A percentile compares a stretch with the other conserved stretches of the same genome.
Conservation (phyloP, 176 grass and related monocot species). For the Stipa capillata region DNA sequence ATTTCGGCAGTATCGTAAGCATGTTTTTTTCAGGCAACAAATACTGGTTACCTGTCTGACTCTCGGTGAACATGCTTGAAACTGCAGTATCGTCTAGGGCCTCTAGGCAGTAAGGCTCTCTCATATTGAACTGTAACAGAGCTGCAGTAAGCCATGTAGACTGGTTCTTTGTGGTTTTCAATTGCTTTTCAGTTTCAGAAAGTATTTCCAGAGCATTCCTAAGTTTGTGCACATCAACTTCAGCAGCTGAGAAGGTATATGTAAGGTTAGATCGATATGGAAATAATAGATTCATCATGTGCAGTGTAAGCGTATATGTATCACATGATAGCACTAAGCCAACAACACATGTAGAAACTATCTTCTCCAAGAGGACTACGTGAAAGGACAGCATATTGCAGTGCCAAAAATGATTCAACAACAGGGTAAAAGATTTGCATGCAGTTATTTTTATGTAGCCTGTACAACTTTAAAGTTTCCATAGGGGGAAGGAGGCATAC, state of each 20-base stretch:
- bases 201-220: slow-evolving; percentile 90
- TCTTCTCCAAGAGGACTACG: neutral
- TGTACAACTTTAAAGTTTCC: neutral
- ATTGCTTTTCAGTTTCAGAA: slow-evolving; percentile 91
- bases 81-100: slow-evolving; percentile 38
- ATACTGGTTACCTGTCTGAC: slow-evolving; percentile 30
- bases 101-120: slow-evolving; percentile 47
- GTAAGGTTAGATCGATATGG: slow-evolving; percentile 4
- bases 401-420: neutral
- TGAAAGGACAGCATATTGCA: neutral
- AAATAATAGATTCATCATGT: neutral
- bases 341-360: neutral
- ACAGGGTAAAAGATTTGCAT: neutral
- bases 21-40: neutral
- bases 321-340: neutral
- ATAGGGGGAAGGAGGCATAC: slow-evolving; percentile 11
- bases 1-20: neutral
- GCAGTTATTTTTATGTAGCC: neutral
- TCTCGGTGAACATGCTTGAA: slow-evolving; percentile 46
- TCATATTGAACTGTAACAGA: slow-evolving; percentile 84
- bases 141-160: slow-evolving; percentile 95
- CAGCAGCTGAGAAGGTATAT: slow-evolving; percentile 42
- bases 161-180: slow-evolving; percentile 77
- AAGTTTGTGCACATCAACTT: slow-evolving; percentile 53
- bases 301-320: neutral